Conservation (phyloP, 2,329 filamentous ascomycete species). For the Keithomyces neogunnii region DNA sequence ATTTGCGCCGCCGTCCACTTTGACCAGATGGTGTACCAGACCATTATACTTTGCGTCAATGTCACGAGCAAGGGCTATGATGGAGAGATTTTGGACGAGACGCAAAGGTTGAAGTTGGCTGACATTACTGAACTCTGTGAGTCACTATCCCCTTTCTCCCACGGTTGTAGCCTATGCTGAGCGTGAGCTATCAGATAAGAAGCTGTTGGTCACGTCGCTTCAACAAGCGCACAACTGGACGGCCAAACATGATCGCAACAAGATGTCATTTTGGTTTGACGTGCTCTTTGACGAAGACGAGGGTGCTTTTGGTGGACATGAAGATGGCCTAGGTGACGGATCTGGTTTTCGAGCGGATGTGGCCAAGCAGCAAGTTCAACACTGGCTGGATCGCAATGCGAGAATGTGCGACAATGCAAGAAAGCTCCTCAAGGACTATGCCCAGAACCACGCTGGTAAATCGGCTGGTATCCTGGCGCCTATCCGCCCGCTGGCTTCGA, state of each 20-base stretch:
- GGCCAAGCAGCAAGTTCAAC: constrained; percentile 51
- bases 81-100: constrained; percentile 52
- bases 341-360: constrained; percentile 45
- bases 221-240: constrained; percentile 64
- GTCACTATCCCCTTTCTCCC: constrained; percentile 15
- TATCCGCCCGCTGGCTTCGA: constrained; percentile 45
- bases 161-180: background rate
- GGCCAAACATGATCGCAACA: constrained; percentile 59
- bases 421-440: constrained; percentile 46
- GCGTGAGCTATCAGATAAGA: constrained; percentile 44
- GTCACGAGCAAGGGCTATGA: constrained; percentile 61
- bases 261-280: constrained; percentile 62
- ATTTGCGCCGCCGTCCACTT: constrained; percentile 56
- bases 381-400: constrained; percentile 56
- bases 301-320: constrained; percentile 35
- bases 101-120: constrained; percentile 46
- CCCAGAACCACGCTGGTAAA: constrained; percentile 37
- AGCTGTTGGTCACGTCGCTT: constrained; percentile 55
- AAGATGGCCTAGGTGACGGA: constrained; percentile 43
- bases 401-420: constrained; percentile 48
- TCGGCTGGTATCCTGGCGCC: constrained; percentile 41
- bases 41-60: constrained; percentile 57
- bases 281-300: constrained; percentile 55
- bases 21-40: constrained; percentile 57
- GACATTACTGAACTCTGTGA: constrained; percentile 58